Evolutionary conservation across 768 basidiomycete species (phyloP).

Genomic region (Russula compacta): DNA sequence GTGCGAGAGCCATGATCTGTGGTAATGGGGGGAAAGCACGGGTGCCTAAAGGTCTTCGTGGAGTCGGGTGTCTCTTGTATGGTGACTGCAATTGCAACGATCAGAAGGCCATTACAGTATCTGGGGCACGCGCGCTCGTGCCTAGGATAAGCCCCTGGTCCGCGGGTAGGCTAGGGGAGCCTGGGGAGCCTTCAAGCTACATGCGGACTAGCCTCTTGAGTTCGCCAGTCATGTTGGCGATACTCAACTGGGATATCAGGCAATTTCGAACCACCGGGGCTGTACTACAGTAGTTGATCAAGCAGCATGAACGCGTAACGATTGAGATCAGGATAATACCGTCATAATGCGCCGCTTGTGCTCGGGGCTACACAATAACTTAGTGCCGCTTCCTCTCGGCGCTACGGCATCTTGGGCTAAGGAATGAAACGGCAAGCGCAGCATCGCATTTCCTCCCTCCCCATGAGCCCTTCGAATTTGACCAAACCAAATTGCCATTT

Average conservation of each 20-base stretch:
- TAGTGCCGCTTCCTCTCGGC: neutral
- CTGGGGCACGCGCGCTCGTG: conserved; percentile 6
- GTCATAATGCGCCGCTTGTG: conserved; percentile 5
- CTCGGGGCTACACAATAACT: too few relatives aligned
- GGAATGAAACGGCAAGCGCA: too few relatives aligned
- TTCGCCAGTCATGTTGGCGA: neutral
- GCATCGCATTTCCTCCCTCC: too few relatives aligned
- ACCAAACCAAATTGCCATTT: too few relatives aligned
- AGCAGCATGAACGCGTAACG: neutral
- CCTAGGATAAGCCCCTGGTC: neutral
- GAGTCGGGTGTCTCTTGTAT: conserved; percentile 1
- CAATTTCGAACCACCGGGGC: neutral
- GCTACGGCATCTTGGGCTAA: too few relatives aligned
- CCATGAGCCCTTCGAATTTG: too few relatives aligned
- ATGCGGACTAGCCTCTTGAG: neutral
- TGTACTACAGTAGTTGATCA: neutral
- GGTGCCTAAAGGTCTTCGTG: neutral
- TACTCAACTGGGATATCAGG: neutral
- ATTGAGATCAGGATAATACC: neutral
- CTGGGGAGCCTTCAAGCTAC: neutral
- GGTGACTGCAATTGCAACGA: conserved; percentile 4
- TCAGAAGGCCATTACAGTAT: neutral
- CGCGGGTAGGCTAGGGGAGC: neutral
- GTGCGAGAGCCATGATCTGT: neutral
- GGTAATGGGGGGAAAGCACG: neutral